These are phyloP conservation scores for Fusarium domesticum DNA, from an alignment of 2,329 filamentous ascomycete species.

Conservation along the genomic window DNA sequence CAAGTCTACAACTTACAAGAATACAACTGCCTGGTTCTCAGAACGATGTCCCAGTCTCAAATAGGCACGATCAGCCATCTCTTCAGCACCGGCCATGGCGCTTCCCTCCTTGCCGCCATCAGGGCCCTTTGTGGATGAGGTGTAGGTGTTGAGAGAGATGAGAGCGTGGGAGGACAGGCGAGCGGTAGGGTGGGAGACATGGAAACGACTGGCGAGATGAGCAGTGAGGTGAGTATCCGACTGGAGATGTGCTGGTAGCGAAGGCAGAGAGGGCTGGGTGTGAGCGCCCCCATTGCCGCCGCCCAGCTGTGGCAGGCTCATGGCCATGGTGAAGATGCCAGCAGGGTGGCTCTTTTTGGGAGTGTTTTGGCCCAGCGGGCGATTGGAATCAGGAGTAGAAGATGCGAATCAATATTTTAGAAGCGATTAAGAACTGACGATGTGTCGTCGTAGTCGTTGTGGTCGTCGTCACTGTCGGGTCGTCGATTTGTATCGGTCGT, in stretches of 20 bases:
- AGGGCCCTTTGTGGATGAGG: constrained; percentile 78
- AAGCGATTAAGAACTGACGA: not conserved
- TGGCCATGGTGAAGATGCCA: constrained; percentile 53
- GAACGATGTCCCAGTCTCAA: constrained; percentile 80
- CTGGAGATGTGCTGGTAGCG: constrained; percentile 79
- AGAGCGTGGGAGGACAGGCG: constrained; percentile 87
- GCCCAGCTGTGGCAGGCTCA: constrained; percentile 52
- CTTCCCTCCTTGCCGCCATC: constrained; percentile 92
- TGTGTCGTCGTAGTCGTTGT: not conserved
- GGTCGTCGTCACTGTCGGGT: not conserved
- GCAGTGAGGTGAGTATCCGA: constrained; percentile 76
- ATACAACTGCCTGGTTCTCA: constrained; percentile 90
- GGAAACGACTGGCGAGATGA: constrained; percentile 84
- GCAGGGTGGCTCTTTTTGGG: constrained; percentile 23
- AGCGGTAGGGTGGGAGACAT: constrained; percentile 84
- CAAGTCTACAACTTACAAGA: constrained; percentile 68
- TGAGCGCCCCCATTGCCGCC: constrained; percentile 59
- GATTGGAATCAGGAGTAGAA: constrained; percentile 8
- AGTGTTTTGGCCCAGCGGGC: constrained; percentile 8
- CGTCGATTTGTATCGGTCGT: not conserved
- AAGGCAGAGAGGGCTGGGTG: constrained; percentile 82
- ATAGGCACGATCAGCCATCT: constrained; percentile 83
- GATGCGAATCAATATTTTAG: not conserved
- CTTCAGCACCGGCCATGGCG: constrained; percentile 88
- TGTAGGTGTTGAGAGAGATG: constrained; percentile 92